Evolutionary conservation across 768 basidiomycete genomes (phyloP).

Genomic region (Nidula microcarpa): DNA sequence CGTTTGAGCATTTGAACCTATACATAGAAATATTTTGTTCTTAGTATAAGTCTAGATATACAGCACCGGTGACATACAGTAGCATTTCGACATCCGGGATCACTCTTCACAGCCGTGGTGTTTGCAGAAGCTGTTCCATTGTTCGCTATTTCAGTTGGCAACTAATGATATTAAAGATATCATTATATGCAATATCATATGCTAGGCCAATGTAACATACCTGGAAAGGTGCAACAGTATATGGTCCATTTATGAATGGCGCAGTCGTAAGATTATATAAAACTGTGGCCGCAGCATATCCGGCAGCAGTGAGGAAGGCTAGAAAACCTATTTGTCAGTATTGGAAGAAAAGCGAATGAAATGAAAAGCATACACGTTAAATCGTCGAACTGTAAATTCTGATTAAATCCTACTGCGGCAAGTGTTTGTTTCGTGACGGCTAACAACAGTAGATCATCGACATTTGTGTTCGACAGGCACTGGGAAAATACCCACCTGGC

Average conservation of each 20-base stretch:
- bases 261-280: slow-evolving; percentile 42
- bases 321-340: not conserved
- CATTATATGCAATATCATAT: too few relatives aligned
- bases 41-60: not conserved
- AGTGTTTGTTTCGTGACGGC: slow-evolving; percentile 34
- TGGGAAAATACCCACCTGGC: slow-evolving; percentile 29
- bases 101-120: slow-evolving; percentile 43
- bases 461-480: not conserved
- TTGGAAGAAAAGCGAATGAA: not conserved
- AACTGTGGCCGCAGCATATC: slow-evolving; percentile 48
- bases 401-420: slow-evolving; percentile 39
- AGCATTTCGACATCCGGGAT: slow-evolving; percentile 38
- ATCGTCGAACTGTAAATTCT: slow-evolving; percentile 40
- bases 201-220: slow-evolving; percentile 20
- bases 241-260: slow-evolving; percentile 40
- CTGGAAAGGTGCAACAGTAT: slow-evolving; percentile 44
- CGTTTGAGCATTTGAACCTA: slow-evolving; percentile 34
- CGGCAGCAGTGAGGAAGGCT: slow-evolving; percentile 54
- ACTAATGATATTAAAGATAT: slow-evolving; percentile 18
- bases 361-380: slow-evolving; percentile 33
- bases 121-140: slow-evolving; percentile 50
- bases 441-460: slow-evolving; percentile 11
- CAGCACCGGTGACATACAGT: slow-evolving; percentile 18
- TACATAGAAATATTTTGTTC: not conserved
- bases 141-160: slow-evolving; percentile 25